Percentiles rank a stretch among this genome's conserved stretches.
phyloP scores from a whole-genome alignment of 176 grass and related monocot genomes.

The Zoysia pacifica region DNA sequence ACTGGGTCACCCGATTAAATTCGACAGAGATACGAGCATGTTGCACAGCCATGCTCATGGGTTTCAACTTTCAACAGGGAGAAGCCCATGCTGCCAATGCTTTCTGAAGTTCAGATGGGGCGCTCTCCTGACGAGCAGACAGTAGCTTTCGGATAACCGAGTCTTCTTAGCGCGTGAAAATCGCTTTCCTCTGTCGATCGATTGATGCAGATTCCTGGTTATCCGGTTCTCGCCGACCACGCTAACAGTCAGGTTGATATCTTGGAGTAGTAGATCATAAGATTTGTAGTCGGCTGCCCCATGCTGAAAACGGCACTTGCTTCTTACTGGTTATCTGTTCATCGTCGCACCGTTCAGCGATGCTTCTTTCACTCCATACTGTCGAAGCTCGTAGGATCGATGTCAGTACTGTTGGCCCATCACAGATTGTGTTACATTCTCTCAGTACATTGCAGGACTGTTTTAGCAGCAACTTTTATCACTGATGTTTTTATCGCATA shows the following conservation, averaged over 20 bases:
- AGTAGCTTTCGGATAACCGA: neutral
- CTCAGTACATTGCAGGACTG: too few relatives aligned
- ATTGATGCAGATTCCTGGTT: conserved; percentile 16
- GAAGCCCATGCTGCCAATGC: conserved; percentile 19
- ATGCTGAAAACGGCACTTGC: conserved; percentile 9
- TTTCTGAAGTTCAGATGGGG: neutral
- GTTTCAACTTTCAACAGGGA: neutral
- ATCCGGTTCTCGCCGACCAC: conserved; percentile 3
- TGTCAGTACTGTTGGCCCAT: too few relatives aligned
- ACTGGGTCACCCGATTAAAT: conserved; percentile 1
- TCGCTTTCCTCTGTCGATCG: neutral
- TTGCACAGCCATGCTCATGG: conserved; percentile 6
- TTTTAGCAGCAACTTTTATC: too few relatives aligned
- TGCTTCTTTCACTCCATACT: too few relatives aligned
- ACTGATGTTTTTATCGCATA: too few relatives aligned
- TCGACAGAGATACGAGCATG: conserved; percentile 3
- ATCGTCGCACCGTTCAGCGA: too few relatives aligned
- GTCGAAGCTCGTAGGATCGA: too few relatives aligned
- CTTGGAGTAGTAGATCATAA: neutral
- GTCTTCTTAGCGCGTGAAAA: neutral
- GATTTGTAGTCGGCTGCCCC: conserved; percentile 16
- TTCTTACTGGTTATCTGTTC: neutral
- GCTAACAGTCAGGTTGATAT: neutral
- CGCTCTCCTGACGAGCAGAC: neutral
- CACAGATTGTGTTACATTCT: too few relatives aligned